Percentiles rank a stretch among this genome's conserved stretches.
Conservation (phyloP, 805 yeast genomes). For the Suhomyces sp. region DNA sequence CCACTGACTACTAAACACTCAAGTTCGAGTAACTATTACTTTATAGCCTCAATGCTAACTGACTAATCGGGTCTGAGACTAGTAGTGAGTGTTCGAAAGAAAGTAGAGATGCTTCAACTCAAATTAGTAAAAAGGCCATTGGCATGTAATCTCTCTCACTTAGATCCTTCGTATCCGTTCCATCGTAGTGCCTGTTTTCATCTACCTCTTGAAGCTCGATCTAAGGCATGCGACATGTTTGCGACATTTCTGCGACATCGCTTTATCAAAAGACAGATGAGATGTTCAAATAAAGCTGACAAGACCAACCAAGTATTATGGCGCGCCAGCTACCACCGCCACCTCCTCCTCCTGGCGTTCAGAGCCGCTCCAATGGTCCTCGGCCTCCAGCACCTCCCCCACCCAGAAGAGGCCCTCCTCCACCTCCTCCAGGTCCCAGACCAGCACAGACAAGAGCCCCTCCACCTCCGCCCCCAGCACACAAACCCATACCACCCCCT, state of each 20-base stretch:
- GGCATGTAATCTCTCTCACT: too few species aligned
- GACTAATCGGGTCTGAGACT: background rate
- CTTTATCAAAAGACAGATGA: background rate
- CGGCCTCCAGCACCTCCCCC: constrained; percentile 16
- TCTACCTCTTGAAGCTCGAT: background rate
- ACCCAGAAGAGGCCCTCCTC: constrained; percentile 12
- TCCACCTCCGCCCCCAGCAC: constrained; percentile 6
- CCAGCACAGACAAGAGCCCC: constrained; percentile 8
- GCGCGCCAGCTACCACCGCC: constrained; percentile 14
- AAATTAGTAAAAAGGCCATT: too few species aligned
- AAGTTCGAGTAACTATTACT: background rate
- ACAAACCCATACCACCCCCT: constrained; percentile 14
- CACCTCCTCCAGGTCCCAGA: constrained; percentile 20
- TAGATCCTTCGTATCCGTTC: too few species aligned
- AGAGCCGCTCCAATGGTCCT: background rate
- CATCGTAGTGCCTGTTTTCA: too few species aligned
- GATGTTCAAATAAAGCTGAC: background rate
- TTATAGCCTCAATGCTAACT: background rate
- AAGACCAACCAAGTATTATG: constrained; percentile 5
- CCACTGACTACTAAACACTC: background rate
- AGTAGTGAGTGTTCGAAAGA: too few species aligned
- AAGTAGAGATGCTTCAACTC: too few species aligned
- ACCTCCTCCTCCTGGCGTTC: constrained; percentile 22
- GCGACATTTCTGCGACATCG: background rate
- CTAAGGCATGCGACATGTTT: background rate